Evolutionary conservation across 306 rosid genomes (phyloP).

Genomic region (Begonia loranthoides): DNA sequence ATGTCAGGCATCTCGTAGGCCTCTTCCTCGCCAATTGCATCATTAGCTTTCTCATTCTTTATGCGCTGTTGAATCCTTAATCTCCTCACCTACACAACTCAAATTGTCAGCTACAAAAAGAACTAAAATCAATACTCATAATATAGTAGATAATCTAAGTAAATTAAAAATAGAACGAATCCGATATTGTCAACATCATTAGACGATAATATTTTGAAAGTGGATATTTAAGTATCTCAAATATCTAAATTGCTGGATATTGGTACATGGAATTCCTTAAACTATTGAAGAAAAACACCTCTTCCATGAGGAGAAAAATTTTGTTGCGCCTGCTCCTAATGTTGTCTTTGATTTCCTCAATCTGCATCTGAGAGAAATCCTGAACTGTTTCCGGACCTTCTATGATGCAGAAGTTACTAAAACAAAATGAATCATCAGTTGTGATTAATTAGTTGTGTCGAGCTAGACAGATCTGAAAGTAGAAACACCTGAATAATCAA

Average conservation of each 20-base stretch:
- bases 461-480: no score
- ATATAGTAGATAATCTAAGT: no score
- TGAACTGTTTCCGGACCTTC: constrained; percentile 96
- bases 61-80: constrained; percentile 75
- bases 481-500: no score
- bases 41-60: constrained; percentile 22
- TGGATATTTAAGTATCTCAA: background rate
- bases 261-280: background rate
- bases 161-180: no score
- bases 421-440: background rate
- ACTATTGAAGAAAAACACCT: constrained; percentile 28
- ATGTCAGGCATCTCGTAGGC: constrained; percentile 80
- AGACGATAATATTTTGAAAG: background rate
- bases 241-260: background rate
- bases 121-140: no score
- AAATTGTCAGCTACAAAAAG: no score
- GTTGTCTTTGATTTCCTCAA: constrained; percentile 78
- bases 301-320: constrained; percentile 94
- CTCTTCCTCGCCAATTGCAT: constrained; percentile 41
- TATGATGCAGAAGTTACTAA: constrained; percentile 80
- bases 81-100: constrained; percentile 58
- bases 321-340: constrained; percentile 79
- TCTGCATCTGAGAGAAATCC: constrained; percentile 88
- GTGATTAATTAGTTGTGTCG: no score
- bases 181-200: no score